These are phyloP conservation scores for Physcomitrium patens DNA, from an alignment of 225 moss, liverwort and hornwort genomes.

Conservation along the genomic window DNA sequence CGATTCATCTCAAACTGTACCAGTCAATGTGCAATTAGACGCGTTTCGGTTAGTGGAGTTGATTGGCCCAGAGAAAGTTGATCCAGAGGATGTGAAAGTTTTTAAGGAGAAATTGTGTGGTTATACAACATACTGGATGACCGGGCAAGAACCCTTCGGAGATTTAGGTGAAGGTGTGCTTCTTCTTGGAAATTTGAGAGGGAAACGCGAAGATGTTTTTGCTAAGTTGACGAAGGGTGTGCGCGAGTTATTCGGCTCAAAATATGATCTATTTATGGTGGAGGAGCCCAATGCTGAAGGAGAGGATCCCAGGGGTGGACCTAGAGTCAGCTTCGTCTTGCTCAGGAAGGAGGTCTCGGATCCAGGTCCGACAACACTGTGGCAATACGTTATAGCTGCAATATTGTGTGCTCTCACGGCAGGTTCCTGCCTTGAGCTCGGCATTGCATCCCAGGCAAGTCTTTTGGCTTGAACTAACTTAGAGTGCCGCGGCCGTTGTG, in stretches of 20 bases:
- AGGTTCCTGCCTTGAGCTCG: constrained; percentile 84
- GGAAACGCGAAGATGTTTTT: constrained; percentile 79
- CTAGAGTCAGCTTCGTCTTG: constrained; percentile 84
- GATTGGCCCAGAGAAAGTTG: constrained; percentile 90
- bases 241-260: constrained; percentile 68
- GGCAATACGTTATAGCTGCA: constrained; percentile 80
- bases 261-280: constrained; percentile 88
- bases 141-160: constrained; percentile 90
- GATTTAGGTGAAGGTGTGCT: constrained; percentile 78
- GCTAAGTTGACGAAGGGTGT: constrained; percentile 65
- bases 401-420: constrained; percentile 74
- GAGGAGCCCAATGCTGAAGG: constrained; percentile 87
- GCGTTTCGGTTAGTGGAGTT: constrained; percentile 82
- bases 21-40: constrained; percentile 45
- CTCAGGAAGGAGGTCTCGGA: constrained; percentile 83
- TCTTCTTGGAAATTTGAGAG: constrained; percentile 79
- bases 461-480: background rate
- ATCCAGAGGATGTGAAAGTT: constrained; percentile 76
- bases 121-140: constrained; percentile 83
- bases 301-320: constrained; percentile 83
- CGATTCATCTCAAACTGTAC: constrained; percentile 25
- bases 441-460: constrained; percentile 74
- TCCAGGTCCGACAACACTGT: constrained; percentile 77
- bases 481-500: background rate
- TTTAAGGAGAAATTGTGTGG: constrained; percentile 83